Evolutionary conservation across 1,284 basidiomycete genomes (phyloP).

Genomic region (Irpex rosettiformis): DNA sequence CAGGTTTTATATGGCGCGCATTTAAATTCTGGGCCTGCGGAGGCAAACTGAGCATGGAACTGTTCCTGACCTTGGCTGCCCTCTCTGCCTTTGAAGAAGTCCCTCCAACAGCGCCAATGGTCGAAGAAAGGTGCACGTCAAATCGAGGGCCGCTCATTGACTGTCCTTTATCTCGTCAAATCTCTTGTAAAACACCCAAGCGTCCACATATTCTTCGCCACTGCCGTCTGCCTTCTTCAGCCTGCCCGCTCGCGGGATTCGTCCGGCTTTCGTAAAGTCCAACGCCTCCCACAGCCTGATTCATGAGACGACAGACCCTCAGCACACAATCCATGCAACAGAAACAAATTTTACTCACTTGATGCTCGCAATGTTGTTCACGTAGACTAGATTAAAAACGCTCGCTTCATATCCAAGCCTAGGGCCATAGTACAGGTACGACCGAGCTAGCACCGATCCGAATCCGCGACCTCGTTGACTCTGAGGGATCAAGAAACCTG

Average conservation of each 20-base stretch:
- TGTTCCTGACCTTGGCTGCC: no score
- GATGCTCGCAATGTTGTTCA: constrained; percentile 73
- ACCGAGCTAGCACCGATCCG: constrained; percentile 73
- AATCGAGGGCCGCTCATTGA: background rate
- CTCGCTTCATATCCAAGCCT: constrained; percentile 79
- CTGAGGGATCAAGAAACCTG: constrained; percentile 83
- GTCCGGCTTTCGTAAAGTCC: constrained; percentile 79
- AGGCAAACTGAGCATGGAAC: no score
- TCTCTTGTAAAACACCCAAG: constrained; percentile 82
- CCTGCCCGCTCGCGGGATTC: constrained; percentile 83
- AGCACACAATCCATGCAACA: constrained; percentile 21
- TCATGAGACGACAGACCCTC: no score
- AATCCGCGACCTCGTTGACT: constrained; percentile 66
- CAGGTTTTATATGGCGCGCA: no score
- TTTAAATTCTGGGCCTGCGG: no score
- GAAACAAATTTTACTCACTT: constrained; percentile 39
- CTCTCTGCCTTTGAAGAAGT: background rate
- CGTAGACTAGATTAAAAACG: constrained; percentile 94
- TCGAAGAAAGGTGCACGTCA: background rate
- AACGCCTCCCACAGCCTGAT: constrained; percentile 88
- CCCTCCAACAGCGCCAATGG: background rate
- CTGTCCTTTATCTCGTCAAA: constrained; percentile 39
- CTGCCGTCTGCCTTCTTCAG: constrained; percentile 61
- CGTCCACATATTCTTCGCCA: constrained; percentile 87
- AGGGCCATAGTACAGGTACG: constrained; percentile 83